phyloP scores from a whole-genome alignment of 176 grass and related monocot genomes.

The Oryza glumipatula region DNA sequence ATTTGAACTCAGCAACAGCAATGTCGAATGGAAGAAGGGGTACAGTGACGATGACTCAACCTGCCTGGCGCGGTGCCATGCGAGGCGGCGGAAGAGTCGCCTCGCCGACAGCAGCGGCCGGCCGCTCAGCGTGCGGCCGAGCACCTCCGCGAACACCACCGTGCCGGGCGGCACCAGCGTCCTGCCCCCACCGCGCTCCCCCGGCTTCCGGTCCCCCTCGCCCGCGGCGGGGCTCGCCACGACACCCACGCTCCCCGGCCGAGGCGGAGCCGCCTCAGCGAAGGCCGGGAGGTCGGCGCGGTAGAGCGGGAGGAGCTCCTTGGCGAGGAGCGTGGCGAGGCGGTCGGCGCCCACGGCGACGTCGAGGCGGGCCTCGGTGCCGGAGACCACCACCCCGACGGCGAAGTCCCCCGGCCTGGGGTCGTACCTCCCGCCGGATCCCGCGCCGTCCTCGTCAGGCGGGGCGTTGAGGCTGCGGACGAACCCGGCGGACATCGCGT shows the following conservation, averaged over 20 bases:
- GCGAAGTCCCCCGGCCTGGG: slow-evolving; percentile 78
- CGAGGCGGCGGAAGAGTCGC: slow-evolving; percentile 73
- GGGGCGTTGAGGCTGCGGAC: slow-evolving; percentile 29
- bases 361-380: slow-evolving; percentile 80
- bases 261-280: slow-evolving; percentile 12
- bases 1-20: not conserved
- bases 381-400: slow-evolving; percentile 76
- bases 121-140: slow-evolving; percentile 79
- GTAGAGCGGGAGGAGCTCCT: slow-evolving; percentile 87
- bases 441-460: not conserved
- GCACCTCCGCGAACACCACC: slow-evolving; percentile 79
- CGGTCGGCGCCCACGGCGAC: slow-evolving; percentile 77
- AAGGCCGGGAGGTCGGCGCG: slow-evolving; percentile 35
- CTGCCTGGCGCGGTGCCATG: slow-evolving; percentile 86
- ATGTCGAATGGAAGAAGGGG: slow-evolving; percentile 24
- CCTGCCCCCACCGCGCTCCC: slow-evolving; percentile 43
- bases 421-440: slow-evolving; percentile 47
- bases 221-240: slow-evolving; percentile 37
- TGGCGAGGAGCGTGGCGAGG: slow-evolving; percentile 77
- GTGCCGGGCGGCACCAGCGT: slow-evolving; percentile 64
- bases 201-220: slow-evolving; percentile 45
- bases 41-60: slow-evolving; percentile 45
- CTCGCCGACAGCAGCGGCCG: slow-evolving; percentile 77
- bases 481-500: slow-evolving; percentile 42
- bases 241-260: slow-evolving; percentile 61